Evolutionary conservation across 2,329 filamentous ascomycete species (phyloP).

Genomic region (Dryadomyces quercus-mongolicae): DNA sequence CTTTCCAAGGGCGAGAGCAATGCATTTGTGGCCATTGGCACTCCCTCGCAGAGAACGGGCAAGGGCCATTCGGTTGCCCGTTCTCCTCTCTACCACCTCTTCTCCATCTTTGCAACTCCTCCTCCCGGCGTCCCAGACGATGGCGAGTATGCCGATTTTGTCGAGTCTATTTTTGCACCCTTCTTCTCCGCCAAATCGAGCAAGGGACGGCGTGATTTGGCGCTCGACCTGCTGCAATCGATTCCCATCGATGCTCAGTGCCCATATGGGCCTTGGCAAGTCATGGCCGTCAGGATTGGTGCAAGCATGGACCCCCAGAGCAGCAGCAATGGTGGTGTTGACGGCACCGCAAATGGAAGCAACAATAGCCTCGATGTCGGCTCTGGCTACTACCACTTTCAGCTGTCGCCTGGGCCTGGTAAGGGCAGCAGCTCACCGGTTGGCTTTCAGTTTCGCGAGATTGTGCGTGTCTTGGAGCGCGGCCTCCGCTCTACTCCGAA

Average conservation of each 20-base stretch:
- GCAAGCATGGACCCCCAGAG: slow-evolving; percentile 25
- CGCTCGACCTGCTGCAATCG: slow-evolving; percentile 37
- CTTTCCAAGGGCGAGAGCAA: slow-evolving; percentile 38
- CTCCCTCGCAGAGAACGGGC: slow-evolving; percentile 50
- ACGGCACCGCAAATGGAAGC: background rate
- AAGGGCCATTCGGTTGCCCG: slow-evolving; percentile 38
- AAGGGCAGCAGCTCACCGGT: slow-evolving; percentile 30
- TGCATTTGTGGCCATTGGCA: slow-evolving; percentile 46
- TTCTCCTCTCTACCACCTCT: slow-evolving; percentile 54
- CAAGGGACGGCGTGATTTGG: slow-evolving; percentile 32
- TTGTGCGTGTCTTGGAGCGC: slow-evolving; percentile 54
- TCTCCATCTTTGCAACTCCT: slow-evolving; percentile 44
- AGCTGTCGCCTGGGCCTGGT: slow-evolving; percentile 2
- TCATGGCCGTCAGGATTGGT: slow-evolving; percentile 34
- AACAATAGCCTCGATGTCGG: background rate
- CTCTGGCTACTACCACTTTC: slow-evolving; percentile 1
- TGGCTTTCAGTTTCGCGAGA: slow-evolving; percentile 57
- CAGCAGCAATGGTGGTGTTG: background rate
- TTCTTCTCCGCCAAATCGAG: slow-evolving; percentile 41
- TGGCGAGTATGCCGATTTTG: slow-evolving; percentile 30
- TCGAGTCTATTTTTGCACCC: slow-evolving; percentile 41
- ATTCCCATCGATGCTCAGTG: slow-evolving; percentile 31
- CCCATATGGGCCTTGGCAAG: slow-evolving; percentile 38
- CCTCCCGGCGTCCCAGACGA: slow-evolving; percentile 36
- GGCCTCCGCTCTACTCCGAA: slow-evolving; percentile 40